Conservation (phyloP, 805 yeast species). For the Candida nemodendra region DNA sequence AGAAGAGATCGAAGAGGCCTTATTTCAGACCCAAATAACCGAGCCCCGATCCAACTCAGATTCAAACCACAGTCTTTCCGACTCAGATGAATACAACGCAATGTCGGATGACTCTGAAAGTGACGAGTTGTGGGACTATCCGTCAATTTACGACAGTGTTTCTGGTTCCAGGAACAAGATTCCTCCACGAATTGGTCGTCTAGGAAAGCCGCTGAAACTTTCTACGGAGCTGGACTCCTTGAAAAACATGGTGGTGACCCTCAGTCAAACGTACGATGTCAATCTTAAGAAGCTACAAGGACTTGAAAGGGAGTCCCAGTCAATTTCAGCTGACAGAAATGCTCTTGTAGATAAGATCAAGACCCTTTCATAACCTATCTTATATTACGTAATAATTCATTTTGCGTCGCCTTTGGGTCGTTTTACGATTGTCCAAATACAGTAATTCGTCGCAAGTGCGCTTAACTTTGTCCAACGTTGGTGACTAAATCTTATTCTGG, state of each 20-base stretch:
- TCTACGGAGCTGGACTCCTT: constrained; percentile 3
- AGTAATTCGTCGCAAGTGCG: constrained; percentile 19
- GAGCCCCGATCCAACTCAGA: too few species aligned
- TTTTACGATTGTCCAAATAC: constrained; percentile 11
- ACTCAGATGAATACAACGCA: too few species aligned
- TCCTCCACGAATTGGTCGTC: not conserved
- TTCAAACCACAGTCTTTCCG: too few species aligned
- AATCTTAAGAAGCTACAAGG: not conserved
- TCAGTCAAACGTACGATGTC: constrained; percentile 4
- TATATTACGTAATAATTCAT: too few species aligned
- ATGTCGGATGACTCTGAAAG: constrained; percentile 8
- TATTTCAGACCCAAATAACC: constrained; percentile 32
- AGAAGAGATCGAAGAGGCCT: constrained; percentile 35
- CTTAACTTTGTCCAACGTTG: not conserved
- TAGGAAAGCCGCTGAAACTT: constrained; percentile 1
- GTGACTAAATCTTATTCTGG: constrained; percentile 2
- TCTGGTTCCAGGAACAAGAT: too few species aligned
- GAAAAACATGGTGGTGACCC: not conserved
- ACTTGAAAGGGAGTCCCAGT: constrained; percentile 1
- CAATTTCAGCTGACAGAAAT: constrained; percentile 1
- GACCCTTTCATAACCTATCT: constrained; percentile 6
- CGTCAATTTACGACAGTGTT: too few species aligned
- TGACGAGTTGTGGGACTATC: too few species aligned
- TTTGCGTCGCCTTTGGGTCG: too few species aligned
- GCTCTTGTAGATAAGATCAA: constrained; percentile 3